Base-by-base conservation (phyloP, 306 rosid genomes). In the Cucumis hystrix region DNA sequence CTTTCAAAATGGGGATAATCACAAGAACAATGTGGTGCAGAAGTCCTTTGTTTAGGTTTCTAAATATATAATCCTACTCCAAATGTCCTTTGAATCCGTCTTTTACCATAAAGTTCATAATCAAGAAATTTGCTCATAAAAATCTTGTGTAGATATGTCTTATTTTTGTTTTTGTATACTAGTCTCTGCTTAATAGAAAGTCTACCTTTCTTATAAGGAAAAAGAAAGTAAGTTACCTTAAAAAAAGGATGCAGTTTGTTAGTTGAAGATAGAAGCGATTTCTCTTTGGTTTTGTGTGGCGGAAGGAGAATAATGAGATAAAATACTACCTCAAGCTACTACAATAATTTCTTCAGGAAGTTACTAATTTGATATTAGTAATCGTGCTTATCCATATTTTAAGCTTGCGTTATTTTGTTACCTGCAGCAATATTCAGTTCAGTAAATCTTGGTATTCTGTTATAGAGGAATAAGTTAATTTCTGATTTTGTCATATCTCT, bases 391-490 rank as follows among this genome's bases (percentile, higher is more conserved):
- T 71, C 76, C 43, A 28, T 25, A 18, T 47, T 25, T 49, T 21
- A 70, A 71, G 68, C 54, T 76, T 0, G 9, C 66, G 4, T 25
- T 47, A 52, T 28, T 25, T 57, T 59, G n/a, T 52, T 78, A 75
- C 71, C 66, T 57, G 20, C 78, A 43, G 62, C 39, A 5, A 25
- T 47, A 40, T 49, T 67, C 58, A 35, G 43, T 73, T 58, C 69
- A 80, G 70, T 84, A 62, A 76, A 67, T 69, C 68, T 56, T 71
- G 57, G 17, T 25, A 68, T 47, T 69, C 77, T 76, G 64, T 62
- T 80, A 52, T 77, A 82, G 76, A 79, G 80, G 68, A 75, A 78
- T 80, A 75, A 83, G 70, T 85, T 84, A 66, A 74, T 88, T 85
- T 83, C 85, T 43, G 51, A 68, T 43, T 83, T 86, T 85, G 82